Base-by-base conservation (phyloP, 805 yeast genomes). In the Ogataea wickerhamii region DNA sequence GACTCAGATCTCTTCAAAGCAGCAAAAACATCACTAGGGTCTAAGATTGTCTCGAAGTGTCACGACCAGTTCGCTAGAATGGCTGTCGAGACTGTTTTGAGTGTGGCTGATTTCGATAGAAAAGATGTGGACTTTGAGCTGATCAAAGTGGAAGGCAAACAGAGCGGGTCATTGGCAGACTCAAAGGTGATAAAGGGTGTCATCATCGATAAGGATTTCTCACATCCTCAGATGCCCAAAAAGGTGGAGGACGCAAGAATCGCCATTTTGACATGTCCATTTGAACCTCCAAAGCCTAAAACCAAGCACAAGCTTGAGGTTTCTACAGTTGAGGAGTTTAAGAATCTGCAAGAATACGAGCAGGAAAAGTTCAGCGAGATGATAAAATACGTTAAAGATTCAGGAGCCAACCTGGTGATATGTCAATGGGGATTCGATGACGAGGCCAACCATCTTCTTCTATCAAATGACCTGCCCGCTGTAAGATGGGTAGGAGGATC, bases 401-500 rank as follows among this genome's bases (percentile, higher is more conserved):
- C 95, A 0, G 98, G 98, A 28, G 98, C 98, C 20, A 91, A 89
- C 62, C 77, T 91, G 39, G 98, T 91, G 36, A 91, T 94, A 27
- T 93, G 98, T 68, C 98, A 91, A 69, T 91, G 98, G 98, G 98
- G 98, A 13, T 93, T 91, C 55, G 98, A 91, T 63, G 98, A 91
- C 63, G 98, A 91, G 70, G 98, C 98, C 28, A 91, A 91, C 66
- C 96, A 93, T 64, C 67, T 93, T 59, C 72, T 93, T 43, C 70
- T 89, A 51, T 84, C 91, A 53, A 87, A 91, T 64, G 76, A 86
- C 29, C 74, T 93, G 47, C 95, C 96, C 26, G 98, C 98, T 18
- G 93, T 93, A 28, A 80, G 99, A 70, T 93, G 99, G 99, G 95
- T 93, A 36, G 98, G 98, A 44, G 98, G 98, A 30, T 87, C 94